Evolutionary conservation across 208 protist species (phyloP).

Genomic region (Trypanosoma brucei): DNA sequence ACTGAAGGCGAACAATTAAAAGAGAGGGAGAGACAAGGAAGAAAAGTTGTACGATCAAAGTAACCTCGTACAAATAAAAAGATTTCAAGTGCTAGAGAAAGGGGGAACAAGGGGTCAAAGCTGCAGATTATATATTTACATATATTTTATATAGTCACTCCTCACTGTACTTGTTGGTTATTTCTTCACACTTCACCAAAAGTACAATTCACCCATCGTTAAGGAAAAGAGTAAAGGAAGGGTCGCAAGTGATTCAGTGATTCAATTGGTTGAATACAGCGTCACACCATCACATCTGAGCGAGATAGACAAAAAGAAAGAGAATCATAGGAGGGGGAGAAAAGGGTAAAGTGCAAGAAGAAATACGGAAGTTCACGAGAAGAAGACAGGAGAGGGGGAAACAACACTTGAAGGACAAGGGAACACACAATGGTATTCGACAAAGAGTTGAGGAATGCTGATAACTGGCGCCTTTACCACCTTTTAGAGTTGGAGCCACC

Average conservation of each 20-base stretch:
- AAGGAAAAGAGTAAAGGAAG: constrained; percentile 1
- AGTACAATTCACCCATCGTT: no score
- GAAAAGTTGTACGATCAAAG: background rate
- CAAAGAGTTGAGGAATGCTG: constrained; percentile 6
- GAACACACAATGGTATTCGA: constrained; percentile 15
- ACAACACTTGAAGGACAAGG: background rate
- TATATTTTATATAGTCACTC: no score
- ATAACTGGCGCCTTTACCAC: constrained; percentile 82
- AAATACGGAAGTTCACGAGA: background rate
- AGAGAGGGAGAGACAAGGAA: background rate
- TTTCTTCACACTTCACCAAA: no score
- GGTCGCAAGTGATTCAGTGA: no score
- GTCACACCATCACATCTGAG: background rate
- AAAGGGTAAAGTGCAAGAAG: background rate
- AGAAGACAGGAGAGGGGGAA: constrained; percentile 2
- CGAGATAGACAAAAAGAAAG: background rate
- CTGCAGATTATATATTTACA: no score
- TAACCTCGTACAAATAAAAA: no score
- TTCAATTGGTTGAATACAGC: no score
- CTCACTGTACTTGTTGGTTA: no score
- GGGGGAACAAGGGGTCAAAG: no score
- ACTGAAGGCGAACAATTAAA: no score
- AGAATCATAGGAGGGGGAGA: background rate
- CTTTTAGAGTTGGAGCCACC: constrained; percentile 71
- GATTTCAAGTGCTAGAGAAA: no score